Conservation (phyloP, 1,284 basidiomycete genomes). For the Marasmius fiardii region DNA sequence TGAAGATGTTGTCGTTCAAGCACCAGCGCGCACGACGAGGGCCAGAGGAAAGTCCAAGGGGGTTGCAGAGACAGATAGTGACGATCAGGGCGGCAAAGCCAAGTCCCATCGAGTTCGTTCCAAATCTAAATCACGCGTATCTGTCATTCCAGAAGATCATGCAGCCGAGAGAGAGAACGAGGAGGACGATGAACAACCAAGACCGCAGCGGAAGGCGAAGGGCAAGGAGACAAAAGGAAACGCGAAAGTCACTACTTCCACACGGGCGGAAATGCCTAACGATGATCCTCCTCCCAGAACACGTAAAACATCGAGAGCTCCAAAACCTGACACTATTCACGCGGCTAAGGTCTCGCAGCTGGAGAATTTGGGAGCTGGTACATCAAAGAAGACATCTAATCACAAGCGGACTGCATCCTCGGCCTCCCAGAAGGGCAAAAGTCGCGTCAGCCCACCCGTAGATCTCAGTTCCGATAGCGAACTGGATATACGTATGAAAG, state of each 20-base stretch:
- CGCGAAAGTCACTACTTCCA: not conserved
- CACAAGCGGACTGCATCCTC: constrained; percentile 4
- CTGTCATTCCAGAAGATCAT: constrained; percentile 14
- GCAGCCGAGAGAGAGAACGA: constrained; percentile 14
- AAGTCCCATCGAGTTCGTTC: not conserved
- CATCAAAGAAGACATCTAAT: not conserved
- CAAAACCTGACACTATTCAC: not conserved
- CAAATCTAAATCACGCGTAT: constrained; percentile 12
- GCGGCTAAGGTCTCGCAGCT: not conserved
- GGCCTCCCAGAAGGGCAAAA: constrained; percentile 2
- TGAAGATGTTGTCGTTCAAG: constrained; percentile 14
- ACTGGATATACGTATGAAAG: constrained; percentile 5
- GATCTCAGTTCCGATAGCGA: constrained; percentile 15
- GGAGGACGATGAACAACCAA: not conserved
- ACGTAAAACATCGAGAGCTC: constrained; percentile 10
- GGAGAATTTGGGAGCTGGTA: not conserved
- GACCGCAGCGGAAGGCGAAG: not conserved
- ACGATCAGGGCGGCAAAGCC: not conserved
- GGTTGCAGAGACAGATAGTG: not conserved
- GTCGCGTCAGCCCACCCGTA: constrained; percentile 2
- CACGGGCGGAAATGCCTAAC: not conserved
- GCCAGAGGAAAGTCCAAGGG: constrained; percentile 12
- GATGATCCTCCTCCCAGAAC: not conserved
- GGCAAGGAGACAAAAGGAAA: constrained; percentile 7
- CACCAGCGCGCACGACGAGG: constrained; percentile 11